A percentile compares a stretch with the other conserved stretches of the same genome.
phyloP scores from a whole-genome alignment of 257 asterid species.

The Solanum clarkiae region DNA sequence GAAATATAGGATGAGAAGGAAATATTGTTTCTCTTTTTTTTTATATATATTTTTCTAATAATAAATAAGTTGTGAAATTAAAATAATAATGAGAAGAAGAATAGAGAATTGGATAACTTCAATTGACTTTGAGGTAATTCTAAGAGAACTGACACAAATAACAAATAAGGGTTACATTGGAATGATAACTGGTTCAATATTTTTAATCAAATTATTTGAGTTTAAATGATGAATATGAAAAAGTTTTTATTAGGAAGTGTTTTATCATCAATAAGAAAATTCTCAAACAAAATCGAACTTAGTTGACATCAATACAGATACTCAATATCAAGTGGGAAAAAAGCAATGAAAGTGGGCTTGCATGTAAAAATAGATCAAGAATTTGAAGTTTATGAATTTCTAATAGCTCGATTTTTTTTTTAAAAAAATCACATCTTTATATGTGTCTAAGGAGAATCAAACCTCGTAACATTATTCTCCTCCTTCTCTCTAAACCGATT shows the following conservation, averaged over 20 bases:
- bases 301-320: not conserved
- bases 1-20: not conserved
- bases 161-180: not conserved
- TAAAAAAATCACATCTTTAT: no score
- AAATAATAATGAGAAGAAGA: no score
- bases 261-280: not conserved
- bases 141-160: not conserved
- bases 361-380: not conserved
- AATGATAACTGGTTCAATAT: not conserved
- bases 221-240: no score
- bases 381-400: not conserved
- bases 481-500: no score
- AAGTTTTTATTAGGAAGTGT: fast-evolving
- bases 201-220: no score
- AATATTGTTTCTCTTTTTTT: not conserved
- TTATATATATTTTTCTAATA: not conserved
- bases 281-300: not conserved
- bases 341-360: not conserved
- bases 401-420: not conserved
- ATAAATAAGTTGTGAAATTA: not conserved
- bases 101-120: not conserved
- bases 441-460: not conserved
- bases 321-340: not conserved
- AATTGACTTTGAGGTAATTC: not conserved
- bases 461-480: no score